A percentile compares a stretch with the other conserved stretches of the same genome.
Conservation (phyloP, 129 eudicot genomes). For the Erigeron canadensis region DNA sequence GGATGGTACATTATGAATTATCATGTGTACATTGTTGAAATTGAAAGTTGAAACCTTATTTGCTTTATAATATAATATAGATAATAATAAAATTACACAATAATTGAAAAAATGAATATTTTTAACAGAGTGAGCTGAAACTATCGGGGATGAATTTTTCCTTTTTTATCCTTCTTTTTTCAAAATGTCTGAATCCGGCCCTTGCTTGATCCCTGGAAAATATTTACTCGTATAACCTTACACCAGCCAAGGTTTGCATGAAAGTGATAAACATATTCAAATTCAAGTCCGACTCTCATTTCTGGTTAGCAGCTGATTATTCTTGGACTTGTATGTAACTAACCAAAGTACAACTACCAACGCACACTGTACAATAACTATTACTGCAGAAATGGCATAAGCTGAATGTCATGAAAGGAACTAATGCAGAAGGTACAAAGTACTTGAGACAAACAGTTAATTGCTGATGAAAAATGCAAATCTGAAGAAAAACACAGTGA, state of each 20-base stretch:
- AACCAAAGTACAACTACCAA: constrained; percentile 15
- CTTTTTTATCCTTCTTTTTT: too few relatives aligned
- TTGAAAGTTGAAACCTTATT: too few relatives aligned
- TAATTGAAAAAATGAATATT: too few relatives aligned
- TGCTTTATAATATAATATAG: too few relatives aligned
- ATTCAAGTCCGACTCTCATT: background rate
- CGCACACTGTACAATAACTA: constrained; percentile 17
- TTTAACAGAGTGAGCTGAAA: too few relatives aligned
- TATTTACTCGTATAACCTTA: too few relatives aligned
- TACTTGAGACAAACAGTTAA: constrained; percentile 13
- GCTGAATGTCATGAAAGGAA: constrained; percentile 15
- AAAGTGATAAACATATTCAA: background rate
- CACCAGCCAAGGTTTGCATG: background rate
- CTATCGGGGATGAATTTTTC: too few relatives aligned
- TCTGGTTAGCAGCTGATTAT: background rate
- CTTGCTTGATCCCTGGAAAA: too few relatives aligned
- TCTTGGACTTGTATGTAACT: background rate
- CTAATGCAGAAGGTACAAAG: constrained; percentile 20
- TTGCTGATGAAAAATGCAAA: constrained; percentile 9
- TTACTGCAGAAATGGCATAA: background rate
- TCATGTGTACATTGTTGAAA: too few relatives aligned
- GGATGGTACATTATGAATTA: too few relatives aligned
- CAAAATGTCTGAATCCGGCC: too few relatives aligned
- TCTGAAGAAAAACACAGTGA: constrained; percentile 23
- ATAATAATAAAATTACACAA: too few relatives aligned